Evolutionary conservation across 345 rosid species (phyloP), one percentile per base, ranked within the genome.

Genomic region (Dipteronia sinensis): DNA sequence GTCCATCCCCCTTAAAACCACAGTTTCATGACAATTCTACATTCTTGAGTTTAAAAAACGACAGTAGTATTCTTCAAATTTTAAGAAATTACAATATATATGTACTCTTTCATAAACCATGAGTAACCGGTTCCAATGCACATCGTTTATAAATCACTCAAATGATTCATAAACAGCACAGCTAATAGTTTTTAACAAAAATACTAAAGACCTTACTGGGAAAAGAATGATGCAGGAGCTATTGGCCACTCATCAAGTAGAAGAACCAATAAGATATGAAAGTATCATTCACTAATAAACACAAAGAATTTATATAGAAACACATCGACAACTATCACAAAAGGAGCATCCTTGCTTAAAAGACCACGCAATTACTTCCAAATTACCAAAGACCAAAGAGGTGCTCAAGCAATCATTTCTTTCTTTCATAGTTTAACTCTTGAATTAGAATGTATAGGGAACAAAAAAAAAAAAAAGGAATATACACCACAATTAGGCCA

Each of bases 331-430:
- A 66, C 17, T 20, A 10, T 6, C 51, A n/a, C 22, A 53, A 75
- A 65, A 66, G 40, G 72, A 66, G 38, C 46, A 66, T 66, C 77
- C 42, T 51, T 11, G 29, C 42, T 25, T 74, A 55, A 46, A 64
- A 73, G 56, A 25, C 17, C 23, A 59, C n/a, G 19, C 12, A 51
- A 29, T 17, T 8, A 5, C 74, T 53, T 71, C 23, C n/a, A 47
- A 34, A n/a, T 72, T 20, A 38, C 75, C 42, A 3, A 58, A 20
- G 25, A 8, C 68, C 58, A 73, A 44, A 62, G 15, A 42, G 46
- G 44, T 25, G 59, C 38, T 20, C 56, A 61, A 4, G 10, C 55
- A 17, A 72, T 44, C 42, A 62, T 62, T 19, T 44, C 13, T 20
- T 20, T 66, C 53, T 65, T 34, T 65, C 72, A 62, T 31, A 20